These are phyloP conservation scores for Lactuca sativa DNA, from an alignment of 129 eudicot genomes.

Conservation along the genomic window DNA sequence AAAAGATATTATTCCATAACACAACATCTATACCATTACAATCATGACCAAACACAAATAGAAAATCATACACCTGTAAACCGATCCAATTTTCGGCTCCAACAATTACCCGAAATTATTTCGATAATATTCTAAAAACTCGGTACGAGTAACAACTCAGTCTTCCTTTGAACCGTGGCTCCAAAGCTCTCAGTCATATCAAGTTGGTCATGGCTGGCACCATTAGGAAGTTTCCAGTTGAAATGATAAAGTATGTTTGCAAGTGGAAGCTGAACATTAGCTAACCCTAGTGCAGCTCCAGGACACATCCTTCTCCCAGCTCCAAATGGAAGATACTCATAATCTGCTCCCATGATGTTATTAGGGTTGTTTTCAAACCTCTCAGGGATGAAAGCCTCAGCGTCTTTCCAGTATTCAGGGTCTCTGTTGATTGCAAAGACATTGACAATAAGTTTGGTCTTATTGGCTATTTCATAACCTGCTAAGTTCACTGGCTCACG, in stretches of 20 bases:
- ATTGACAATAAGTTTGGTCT: conserved; percentile 35
- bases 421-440: conserved; percentile 31
- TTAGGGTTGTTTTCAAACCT: conserved; percentile 27
- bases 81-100: not conserved
- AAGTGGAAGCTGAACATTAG: conserved; percentile 34
- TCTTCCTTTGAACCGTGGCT: conserved; percentile 38
- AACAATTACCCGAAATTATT: not conserved
- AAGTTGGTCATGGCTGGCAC: conserved; percentile 28
- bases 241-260: conserved; percentile 39
- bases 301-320: conserved; percentile 46
- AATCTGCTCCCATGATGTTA: conserved; percentile 20
- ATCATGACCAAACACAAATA: not conserved
- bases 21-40: not conserved
- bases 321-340: conserved; percentile 41
- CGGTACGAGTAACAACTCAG: conserved; percentile 17
- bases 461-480: conserved; percentile 32
- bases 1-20: not conserved
- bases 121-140: conserved; percentile 14
- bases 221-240: conserved; percentile 40
- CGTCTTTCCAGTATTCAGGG: conserved; percentile 38
- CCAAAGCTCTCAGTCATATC: conserved; percentile 44
- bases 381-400: conserved; percentile 41
- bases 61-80: not conserved
- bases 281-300: conserved; percentile 30
- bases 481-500: conserved; percentile 18